Evolutionary conservation across 768 basidiomycete species (phyloP).

Genomic region (Pleurotus ostreatus): DNA sequence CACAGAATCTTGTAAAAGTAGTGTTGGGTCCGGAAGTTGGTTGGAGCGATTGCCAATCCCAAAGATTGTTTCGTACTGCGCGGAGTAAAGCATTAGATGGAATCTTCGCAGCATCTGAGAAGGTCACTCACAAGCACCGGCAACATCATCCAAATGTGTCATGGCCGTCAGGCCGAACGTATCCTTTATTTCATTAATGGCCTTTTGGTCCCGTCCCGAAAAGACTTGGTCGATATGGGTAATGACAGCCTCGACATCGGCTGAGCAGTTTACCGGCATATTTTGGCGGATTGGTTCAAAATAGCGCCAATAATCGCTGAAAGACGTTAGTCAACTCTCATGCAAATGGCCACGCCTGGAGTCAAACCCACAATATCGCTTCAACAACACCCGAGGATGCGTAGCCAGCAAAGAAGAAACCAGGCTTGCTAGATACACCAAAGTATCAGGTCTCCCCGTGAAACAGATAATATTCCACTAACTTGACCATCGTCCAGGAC

Average conservation of each 20-base stretch:
- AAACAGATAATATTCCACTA: slow-evolving; percentile 14
- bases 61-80: slow-evolving; percentile 54
- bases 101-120: slow-evolving; percentile 10
- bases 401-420: slow-evolving; percentile 63
- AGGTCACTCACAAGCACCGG: slow-evolving; percentile 43
- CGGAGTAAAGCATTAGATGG: slow-evolving; percentile 11
- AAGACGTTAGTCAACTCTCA: not conserved
- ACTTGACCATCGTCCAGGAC: slow-evolving; percentile 66
- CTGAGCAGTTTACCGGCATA: slow-evolving; percentile 73
- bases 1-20: slow-evolving; percentile 59
- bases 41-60: slow-evolving; percentile 66
- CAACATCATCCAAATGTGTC: slow-evolving; percentile 64
- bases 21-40: slow-evolving; percentile 42
- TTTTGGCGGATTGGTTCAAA: slow-evolving; percentile 66
- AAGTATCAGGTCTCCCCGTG: not conserved
- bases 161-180: slow-evolving; percentile 54
- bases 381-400: slow-evolving; percentile 65
- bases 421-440: slow-evolving; percentile 42
- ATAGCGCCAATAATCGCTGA: slow-evolving; percentile 63
- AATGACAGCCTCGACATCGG: slow-evolving; percentile 64
- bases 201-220: slow-evolving; percentile 33
- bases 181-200: slow-evolving; percentile 52
- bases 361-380: slow-evolving; percentile 41
- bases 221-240: slow-evolving; percentile 58
- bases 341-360: too few relatives aligned